Conservation (phyloP, 2,329 filamentous ascomycete species). For the Verticillium nonalfalfae region DNA sequence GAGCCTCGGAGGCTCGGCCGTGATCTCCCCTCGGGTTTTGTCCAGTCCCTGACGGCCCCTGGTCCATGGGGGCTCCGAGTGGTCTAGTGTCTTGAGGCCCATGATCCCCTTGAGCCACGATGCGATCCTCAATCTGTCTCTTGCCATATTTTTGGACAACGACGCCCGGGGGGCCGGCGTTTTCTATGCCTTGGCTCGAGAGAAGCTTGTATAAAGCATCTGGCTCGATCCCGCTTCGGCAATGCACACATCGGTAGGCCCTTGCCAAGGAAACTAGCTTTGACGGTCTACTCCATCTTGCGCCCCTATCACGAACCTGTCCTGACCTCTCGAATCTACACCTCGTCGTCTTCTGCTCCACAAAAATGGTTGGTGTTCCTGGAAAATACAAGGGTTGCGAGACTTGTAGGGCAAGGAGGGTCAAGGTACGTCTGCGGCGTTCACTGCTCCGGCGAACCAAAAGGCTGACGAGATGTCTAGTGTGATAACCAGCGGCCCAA, state of each 20-base stretch:
- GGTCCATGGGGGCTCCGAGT: background rate
- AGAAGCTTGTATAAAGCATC: background rate
- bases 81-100: too few relatives aligned
- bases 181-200: background rate
- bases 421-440: slow-evolving; percentile 39
- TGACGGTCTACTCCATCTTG: too few relatives aligned
- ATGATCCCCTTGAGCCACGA: background rate
- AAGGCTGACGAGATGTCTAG: slow-evolving; percentile 21
- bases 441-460: background rate
- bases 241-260: background rate
- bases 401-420: slow-evolving; percentile 52
- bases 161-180: background rate
- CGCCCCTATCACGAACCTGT: background rate
- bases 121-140: background rate
- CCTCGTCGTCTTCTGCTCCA: background rate
- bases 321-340: background rate
- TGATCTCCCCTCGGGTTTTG: background rate
- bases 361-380: slow-evolving; percentile 51
- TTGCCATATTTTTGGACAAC: background rate
- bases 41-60: background rate
- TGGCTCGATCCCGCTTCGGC: background rate
- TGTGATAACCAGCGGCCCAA: slow-evolving; percentile 56
- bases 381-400: slow-evolving; percentile 61
- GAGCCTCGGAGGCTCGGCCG: background rate
- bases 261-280: background rate